A percentile compares a stretch with the other conserved stretches of the same genome.
phyloP scores from a whole-genome alignment of 73 alveolate genomes.

The Paramecium caudatum region DNA sequence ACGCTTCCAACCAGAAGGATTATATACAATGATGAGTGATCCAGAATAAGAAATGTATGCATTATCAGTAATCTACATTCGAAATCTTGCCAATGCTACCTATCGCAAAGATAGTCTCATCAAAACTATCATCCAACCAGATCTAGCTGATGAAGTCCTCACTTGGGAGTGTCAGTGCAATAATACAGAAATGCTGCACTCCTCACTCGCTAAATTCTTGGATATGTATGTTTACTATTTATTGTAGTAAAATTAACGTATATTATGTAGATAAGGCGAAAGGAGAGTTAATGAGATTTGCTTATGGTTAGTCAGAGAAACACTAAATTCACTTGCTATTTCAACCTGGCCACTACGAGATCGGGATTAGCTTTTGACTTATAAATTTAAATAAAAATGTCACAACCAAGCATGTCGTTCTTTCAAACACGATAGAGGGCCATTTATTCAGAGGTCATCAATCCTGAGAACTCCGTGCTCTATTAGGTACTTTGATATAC shows the following conservation, averaged over 20 bases:
- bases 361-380: neutral
- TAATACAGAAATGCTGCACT: conserved; percentile 13
- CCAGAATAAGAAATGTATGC: conserved; percentile 15
- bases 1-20: neutral
- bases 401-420: conserved; percentile 64
- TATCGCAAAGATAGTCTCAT: neutral
- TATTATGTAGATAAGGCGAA: no score
- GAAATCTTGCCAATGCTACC: neutral
- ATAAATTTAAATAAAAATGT: conserved; percentile 41
- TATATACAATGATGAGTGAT: neutral
- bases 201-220: conserved; percentile 16
- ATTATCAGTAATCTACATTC: neutral
- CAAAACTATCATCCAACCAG: neutral
- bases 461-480: conserved; percentile 73
- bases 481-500: neutral
- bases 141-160: neutral
- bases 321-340: neutral
- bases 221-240: neutral
- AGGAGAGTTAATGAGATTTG: no score
- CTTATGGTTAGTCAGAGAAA: neutral
- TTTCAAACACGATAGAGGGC: conserved; percentile 72
- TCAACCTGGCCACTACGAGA: neutral
- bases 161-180: conserved; percentile 18
- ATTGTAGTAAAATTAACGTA: no score
- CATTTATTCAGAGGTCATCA: conserved; percentile 72